phyloP scores from a whole-genome alignment of 768 basidiomycete species.

The Tricholoma terreum region DNA sequence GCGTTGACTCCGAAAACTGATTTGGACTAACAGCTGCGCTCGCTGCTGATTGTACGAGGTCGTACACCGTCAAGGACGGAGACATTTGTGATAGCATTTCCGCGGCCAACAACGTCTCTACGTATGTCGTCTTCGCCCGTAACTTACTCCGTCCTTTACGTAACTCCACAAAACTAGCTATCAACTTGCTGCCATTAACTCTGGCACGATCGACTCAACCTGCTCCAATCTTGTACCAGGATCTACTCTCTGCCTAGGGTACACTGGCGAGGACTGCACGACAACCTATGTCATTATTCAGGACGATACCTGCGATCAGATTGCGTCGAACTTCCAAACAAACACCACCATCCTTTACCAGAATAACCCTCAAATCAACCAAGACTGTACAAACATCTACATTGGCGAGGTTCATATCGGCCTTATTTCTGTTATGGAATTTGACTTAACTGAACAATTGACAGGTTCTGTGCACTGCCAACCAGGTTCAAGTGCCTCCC shows the following conservation, averaged over 20 bases:
- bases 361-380: constrained; percentile 76
- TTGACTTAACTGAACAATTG: not conserved
- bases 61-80: constrained; percentile 51
- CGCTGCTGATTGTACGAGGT: constrained; percentile 52
- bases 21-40: constrained; percentile 20
- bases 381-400: constrained; percentile 63
- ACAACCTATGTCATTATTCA: constrained; percentile 53
- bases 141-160: not conserved
- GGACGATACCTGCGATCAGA: constrained; percentile 57
- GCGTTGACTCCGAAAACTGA: constrained; percentile 1
- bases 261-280: constrained; percentile 56
- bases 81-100: constrained; percentile 73
- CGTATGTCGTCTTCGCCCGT: constrained; percentile 38
- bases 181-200: constrained; percentile 69
- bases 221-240: constrained; percentile 62
- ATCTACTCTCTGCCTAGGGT: constrained; percentile 59
- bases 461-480: constrained; percentile 52
- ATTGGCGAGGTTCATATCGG: constrained; percentile 60
- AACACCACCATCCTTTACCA: constrained; percentile 50
- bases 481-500: constrained; percentile 41
- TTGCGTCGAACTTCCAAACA: constrained; percentile 39
- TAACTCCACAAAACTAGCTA: constrained; percentile 41
- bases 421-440: not conserved
- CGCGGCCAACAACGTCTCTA: constrained; percentile 55
- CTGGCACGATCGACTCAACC: constrained; percentile 39